Evolutionary conservation across 257 asterid genomes (phyloP).

Genomic region (Gentiana straminea): DNA sequence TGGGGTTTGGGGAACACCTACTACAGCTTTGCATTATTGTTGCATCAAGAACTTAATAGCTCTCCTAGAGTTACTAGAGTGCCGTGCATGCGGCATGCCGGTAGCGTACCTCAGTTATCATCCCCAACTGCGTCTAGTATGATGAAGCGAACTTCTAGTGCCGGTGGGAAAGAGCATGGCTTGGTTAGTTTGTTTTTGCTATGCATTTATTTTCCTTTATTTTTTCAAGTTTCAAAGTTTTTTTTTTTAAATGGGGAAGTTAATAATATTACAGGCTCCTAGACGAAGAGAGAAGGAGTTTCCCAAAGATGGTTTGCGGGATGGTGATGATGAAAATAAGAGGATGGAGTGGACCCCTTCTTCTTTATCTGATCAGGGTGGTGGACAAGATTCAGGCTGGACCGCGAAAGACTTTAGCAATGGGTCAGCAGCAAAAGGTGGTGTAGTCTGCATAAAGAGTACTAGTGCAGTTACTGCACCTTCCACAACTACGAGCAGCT

Average conservation of each 20-base stretch:
- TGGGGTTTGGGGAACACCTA: conserved; percentile 12
- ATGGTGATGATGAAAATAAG: conserved; percentile 50
- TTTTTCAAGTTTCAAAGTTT: no score
- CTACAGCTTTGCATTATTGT: conserved; percentile 76
- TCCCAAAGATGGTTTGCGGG: conserved; percentile 43
- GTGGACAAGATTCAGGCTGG: conserved; percentile 33
- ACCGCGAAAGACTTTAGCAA: no score
- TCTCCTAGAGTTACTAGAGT: conserved; percentile 96
- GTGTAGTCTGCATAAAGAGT: no score
- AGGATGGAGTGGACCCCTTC: conserved; percentile 43
- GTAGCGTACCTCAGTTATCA: conserved; percentile 76
- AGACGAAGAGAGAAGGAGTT: conserved; percentile 66
- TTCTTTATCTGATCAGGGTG: conserved; percentile 21
- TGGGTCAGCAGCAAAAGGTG: no score
- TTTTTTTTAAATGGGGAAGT: no score
- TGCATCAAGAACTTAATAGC: conserved; percentile 97
- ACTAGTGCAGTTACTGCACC: no score
- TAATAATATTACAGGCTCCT: conserved; percentile 31
- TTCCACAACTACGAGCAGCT: no score
- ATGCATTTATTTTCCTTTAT: no score
- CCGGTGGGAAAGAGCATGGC: conserved; percentile 66
- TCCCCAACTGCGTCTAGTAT: conserved; percentile 61
- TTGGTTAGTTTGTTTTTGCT: conserved; percentile 24
- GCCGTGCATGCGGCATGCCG: conserved; percentile 95
- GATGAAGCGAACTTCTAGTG: conserved; percentile 62